Base-by-base conservation (phyloP, 1,284 basidiomycete species). In the Exsudoporus floridanus region DNA sequence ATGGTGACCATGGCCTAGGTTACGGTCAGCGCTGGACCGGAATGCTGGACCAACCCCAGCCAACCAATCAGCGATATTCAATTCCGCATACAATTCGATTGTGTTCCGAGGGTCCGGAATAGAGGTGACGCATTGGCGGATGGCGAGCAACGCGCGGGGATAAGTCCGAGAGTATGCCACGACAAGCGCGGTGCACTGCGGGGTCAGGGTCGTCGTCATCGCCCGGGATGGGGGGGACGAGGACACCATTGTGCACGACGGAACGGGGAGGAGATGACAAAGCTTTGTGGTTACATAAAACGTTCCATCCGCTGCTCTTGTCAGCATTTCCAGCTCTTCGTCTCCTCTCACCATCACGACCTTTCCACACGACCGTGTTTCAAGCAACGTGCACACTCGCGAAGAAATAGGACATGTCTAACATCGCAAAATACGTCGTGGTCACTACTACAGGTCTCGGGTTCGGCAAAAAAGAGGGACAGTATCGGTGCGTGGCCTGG, bases 281-380 rank as follows among this genome's bases (percentile, higher is more conserved):
- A 67, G 66, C 66, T 50, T 63, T 45, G 46, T 66, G 66, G 66
- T 67, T 67, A 67, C 66, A 67, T 67, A 67, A 67, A 67, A 62
- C 48, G 66, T 64, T 57, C 55, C 49, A 53, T 56, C 52, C 49
- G 43, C 43, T 64, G 65, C 63, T 56, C 60, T 71, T 71, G 65
- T 67, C 66, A 67, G 69, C 66, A 70, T 42, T 68, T 65, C 61
- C 61, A 56, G 54, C 45, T 62, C 60, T 69, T 66, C 55, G 52
- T 70, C 66, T 65, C 60, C 65, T 67, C 66, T 69, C 58, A 70
- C 69, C 69, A 70, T 49, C 69, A 70, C 37, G 51, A 54, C 53
- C 37, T 25, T 36, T 33, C 21, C 50, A 31, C 42, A 46, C 48
- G 36, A 30, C 34, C n/a, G 12, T 36, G 39, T 16, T 34, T 28